These are phyloP conservation scores for Nothopassalora personata DNA, from an alignment of 2,329 filamentous ascomycete genomes.

Conservation along the genomic window DNA sequence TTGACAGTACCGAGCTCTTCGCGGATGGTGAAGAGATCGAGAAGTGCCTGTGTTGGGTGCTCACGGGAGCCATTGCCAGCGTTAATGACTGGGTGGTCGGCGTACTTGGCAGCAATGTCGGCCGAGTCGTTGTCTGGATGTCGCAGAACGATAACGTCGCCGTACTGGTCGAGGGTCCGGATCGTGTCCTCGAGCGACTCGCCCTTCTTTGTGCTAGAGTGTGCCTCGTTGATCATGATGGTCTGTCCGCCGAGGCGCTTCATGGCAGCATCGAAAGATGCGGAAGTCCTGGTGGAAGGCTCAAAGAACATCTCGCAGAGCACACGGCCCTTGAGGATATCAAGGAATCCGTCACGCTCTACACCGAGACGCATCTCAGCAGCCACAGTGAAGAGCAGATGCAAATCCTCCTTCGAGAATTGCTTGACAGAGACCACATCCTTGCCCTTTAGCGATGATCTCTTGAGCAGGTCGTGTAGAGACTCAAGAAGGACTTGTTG, in stretches of 20 bases:
- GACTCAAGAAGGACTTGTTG: slow-evolving; percentile 46
- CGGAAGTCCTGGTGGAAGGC: slow-evolving; percentile 89
- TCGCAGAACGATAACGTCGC: slow-evolving; percentile 90
- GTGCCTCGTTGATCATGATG: slow-evolving; percentile 71
- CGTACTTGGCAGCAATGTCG: slow-evolving; percentile 77
- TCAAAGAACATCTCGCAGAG: slow-evolving; percentile 96
- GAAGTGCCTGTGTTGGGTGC: slow-evolving; percentile 94
- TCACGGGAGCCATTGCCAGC: slow-evolving; percentile 93
- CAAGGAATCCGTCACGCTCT: slow-evolving; percentile 82
- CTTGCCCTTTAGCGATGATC: slow-evolving; percentile 80
- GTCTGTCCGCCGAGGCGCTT: slow-evolving; percentile 90
- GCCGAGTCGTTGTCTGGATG: slow-evolving; percentile 81
- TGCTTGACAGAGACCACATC: slow-evolving; percentile 90
- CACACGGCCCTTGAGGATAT: slow-evolving; percentile 78
- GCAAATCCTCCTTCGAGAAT: slow-evolving; percentile 80
- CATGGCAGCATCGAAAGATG: slow-evolving; percentile 97
- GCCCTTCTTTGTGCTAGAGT: slow-evolving; percentile 89
- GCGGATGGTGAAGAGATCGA: slow-evolving; percentile 96
- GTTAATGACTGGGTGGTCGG: slow-evolving; percentile 89
- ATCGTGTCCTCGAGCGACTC: slow-evolving; percentile 91
- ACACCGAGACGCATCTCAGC: slow-evolving; percentile 97
- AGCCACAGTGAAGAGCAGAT: slow-evolving; percentile 90
- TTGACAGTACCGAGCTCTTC: slow-evolving; percentile 95
- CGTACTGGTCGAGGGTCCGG: slow-evolving; percentile 88
- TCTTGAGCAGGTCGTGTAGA: slow-evolving; percentile 66